Conservation (phyloP, 1,284 basidiomycete species). For the Amylostereum areolatum region DNA sequence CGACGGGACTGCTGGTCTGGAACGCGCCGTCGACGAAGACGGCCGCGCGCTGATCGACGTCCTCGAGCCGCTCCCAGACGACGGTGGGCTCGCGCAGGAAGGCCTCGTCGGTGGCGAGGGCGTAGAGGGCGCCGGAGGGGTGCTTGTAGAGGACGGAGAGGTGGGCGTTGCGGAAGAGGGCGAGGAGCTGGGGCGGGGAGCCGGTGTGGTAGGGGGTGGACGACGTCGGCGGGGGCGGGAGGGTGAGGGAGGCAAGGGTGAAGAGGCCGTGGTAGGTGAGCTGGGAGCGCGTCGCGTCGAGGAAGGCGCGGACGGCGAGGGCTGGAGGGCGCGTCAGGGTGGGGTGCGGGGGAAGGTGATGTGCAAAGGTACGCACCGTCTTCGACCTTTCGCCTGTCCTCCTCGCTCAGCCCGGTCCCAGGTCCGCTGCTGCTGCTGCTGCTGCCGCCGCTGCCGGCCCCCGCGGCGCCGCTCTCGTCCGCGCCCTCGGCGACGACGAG, state of each 20-base stretch:
- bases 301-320: conserved; percentile 60
- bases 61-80: conserved; percentile 86
- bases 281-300: conserved; percentile 73
- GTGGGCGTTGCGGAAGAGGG: conserved; percentile 87
- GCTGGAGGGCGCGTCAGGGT: conserved; percentile 35
- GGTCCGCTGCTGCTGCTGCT: too few relatives aligned
- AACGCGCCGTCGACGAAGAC: conserved; percentile 75
- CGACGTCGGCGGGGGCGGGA: conserved; percentile 33
- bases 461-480: conserved; percentile 2
- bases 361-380: conserved; percentile 44
- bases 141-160: conserved; percentile 81
- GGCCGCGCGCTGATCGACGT: conserved; percentile 74
- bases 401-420: conserved; percentile 28
- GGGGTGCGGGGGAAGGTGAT: too few relatives aligned
- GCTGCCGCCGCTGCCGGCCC: conserved; percentile 10
- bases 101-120: conserved; percentile 77
- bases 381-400: conserved; percentile 54
- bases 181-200: conserved; percentile 43
- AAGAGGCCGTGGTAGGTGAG: conserved; percentile 82
- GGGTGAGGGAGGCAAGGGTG: conserved; percentile 53
- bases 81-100: conserved; percentile 74
- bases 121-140: conserved; percentile 51
- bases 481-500: conserved; percentile 38
- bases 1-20: conserved; percentile 54
- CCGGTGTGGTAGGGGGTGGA: not conserved